Percentiles rank a stretch among this genome's conserved stretches.
Conservation (phyloP, 78 protist genomes). For the Polysphondylium violaceum region DNA sequence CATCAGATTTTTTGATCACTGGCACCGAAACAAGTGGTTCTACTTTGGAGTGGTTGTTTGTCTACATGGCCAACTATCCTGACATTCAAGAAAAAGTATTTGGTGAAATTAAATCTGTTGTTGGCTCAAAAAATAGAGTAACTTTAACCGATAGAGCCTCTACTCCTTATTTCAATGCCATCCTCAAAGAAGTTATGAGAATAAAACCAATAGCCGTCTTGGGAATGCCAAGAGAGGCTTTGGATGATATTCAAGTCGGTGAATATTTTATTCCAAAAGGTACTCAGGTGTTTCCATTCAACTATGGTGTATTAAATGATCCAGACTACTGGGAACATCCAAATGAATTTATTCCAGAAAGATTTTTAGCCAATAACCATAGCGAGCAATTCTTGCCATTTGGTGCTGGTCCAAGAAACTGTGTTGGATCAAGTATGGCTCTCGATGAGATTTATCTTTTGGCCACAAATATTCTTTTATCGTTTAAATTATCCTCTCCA, state of each 20-base stretch:
- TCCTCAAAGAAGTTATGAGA: constrained; percentile 44
- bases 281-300: background rate
- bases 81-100: constrained; percentile 37
- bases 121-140: background rate
- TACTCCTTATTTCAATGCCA: constrained; percentile 5
- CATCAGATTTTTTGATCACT: constrained; percentile 7
- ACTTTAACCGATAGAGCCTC: background rate
- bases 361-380: constrained; percentile 3
- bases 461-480: background rate
- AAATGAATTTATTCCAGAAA: constrained; percentile 9
- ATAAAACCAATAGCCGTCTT: constrained; percentile 9
- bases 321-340: constrained; percentile 15
- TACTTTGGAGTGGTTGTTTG: constrained; percentile 13
- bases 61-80: constrained; percentile 19
- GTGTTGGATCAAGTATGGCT: constrained; percentile 15
- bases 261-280: constrained; percentile 40
- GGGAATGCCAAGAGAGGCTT: background rate
- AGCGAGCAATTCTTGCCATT: constrained; percentile 16
- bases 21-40: constrained; percentile 23
- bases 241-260: constrained; percentile 8
- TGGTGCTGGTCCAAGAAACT: constrained; percentile 23
- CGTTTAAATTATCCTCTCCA: background rate
- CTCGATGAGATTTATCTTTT: background rate
- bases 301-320: constrained; percentile 7
- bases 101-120: background rate